phyloP scores from a whole-genome alignment of 1,139 yeast genomes.

The Diutina rugosa region DNA sequence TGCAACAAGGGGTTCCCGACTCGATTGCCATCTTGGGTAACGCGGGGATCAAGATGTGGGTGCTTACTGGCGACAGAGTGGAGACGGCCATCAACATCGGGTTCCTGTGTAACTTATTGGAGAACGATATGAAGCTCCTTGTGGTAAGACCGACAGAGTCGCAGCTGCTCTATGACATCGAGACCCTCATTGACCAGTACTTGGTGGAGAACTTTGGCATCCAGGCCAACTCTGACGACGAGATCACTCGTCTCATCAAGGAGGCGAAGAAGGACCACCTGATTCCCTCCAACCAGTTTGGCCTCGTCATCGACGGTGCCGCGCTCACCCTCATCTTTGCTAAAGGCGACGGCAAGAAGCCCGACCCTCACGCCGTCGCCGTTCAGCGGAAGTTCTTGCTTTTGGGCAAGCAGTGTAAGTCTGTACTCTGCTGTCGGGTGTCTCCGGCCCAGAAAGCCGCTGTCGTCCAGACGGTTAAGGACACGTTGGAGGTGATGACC shows the following conservation, averaged over 20 bases:
- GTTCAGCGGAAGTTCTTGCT: constrained; percentile 40
- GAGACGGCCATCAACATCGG: constrained; percentile 98
- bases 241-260: constrained; percentile 7
- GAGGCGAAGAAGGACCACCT: constrained; percentile 6
- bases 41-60: constrained; percentile 96
- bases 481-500: constrained; percentile 73
- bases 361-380: constrained; percentile 3
- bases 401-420: constrained; percentile 84
- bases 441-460: constrained; percentile 96
- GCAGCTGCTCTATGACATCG: constrained; percentile 13
- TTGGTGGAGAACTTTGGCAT: not conserved
- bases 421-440: constrained; percentile 91
- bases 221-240: not conserved
- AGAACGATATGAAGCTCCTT: constrained; percentile 75
- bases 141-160: not conserved
- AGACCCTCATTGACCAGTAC: constrained; percentile 41
- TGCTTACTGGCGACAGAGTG: constrained; percentile 91
- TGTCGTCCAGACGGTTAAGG: constrained; percentile 75
- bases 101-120: constrained; percentile 82
- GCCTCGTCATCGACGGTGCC: constrained; percentile 9
- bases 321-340: constrained; percentile 7
- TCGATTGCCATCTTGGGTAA: constrained; percentile 71
- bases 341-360: not conserved
- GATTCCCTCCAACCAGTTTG: constrained; percentile 6
- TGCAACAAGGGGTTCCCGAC: constrained; percentile 94